Evolutionary conservation across 495 filamentous ascomycete species (phyloP), one percentile per base, ranked within the genome.

Genomic region (Daldinia bambusicola): DNA sequence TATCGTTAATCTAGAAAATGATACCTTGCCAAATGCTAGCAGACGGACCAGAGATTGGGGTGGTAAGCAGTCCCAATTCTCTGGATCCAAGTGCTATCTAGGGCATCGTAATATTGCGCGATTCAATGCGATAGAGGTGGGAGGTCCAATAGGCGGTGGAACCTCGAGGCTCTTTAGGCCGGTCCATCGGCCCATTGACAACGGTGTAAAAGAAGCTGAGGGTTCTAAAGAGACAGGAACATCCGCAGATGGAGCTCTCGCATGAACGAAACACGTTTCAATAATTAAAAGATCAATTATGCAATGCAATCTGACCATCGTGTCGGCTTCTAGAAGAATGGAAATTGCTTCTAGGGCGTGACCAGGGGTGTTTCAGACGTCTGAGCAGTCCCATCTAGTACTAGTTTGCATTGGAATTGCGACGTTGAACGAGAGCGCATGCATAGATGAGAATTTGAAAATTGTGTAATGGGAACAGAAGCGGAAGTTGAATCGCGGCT

Each of bases 191-290:
- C 34, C 6, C 6, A 36, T 71, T 76, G 77, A 75, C 72, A 67
- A 62, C 45, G 67, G 41, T 51, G 45, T 38, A 60, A 61, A 60
- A n/a, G n/a, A 59, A 69, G 69, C 60, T 66, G 70, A 64, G 16
- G 43, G 10, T 12, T 20, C 43, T 48, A 48, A 16, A 48, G 71
- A 58, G 67, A 72, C 48, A 76, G 63, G 62, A 67, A 70, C 64
- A 26, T 63, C 57, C 43, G 66, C 67, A 63, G 58, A 72, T 71
- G 75, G 72, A 77, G 69, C 75, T 68, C 64, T 63, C 74, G 82
- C 83, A 84, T 84, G 79, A 84, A 82, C 73, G 70, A 80, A 80
- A 79, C 78, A 75, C 69, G 80, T 83, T 82, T 81, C 77, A 80
- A 69, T 71, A 84, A 84, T 84, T 80, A 83, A 83, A 84, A 77